Conservation (phyloP, 176 grass and related monocot genomes). For the Avena insularis region DNA sequence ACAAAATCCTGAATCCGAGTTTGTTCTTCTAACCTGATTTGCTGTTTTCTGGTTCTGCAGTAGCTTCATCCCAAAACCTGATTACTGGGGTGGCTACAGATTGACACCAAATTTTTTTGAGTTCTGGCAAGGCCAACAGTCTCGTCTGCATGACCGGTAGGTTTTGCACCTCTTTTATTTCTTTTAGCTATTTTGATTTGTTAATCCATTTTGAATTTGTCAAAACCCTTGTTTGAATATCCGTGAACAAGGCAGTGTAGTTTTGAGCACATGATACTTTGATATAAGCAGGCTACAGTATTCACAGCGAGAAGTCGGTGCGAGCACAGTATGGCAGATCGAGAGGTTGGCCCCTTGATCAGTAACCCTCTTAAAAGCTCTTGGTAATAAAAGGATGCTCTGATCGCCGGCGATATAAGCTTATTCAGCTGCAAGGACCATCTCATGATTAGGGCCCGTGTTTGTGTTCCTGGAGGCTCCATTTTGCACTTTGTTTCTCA, state of each 20-base stretch:
- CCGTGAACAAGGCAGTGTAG: not conserved
- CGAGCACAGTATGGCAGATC: conserved; percentile 62
- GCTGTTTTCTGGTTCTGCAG: conserved; percentile 48
- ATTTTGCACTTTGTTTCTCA: not conserved
- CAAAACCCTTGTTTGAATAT: not conserved
- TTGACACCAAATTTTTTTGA: conserved; percentile 80
- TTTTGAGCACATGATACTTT: conserved; percentile 18
- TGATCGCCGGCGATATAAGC: conserved; percentile 31
- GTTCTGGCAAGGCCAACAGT: conserved; percentile 97
- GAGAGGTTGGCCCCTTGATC: conserved; percentile 78
- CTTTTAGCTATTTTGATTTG: not conserved
- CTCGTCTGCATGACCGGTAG: conserved; percentile 93
- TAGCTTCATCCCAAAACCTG: conserved; percentile 76
- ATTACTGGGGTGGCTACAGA: conserved; percentile 90
- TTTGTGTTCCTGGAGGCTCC: conserved; percentile 47
- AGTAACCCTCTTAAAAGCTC: conserved; percentile 35
- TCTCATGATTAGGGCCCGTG: conserved; percentile 48
- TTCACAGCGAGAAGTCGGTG: conserved; percentile 52
- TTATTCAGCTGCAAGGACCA: conserved; percentile 43
- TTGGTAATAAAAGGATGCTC: conserved; percentile 52
- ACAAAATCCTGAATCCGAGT: not conserved
- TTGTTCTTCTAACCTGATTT: conserved; percentile 26
- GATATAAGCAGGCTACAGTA: conserved; percentile 64
- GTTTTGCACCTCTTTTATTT: not conserved
- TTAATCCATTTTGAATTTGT: not conserved